These are phyloP conservation scores for Camelina neglecta DNA, from an alignment of 345 rosid species.

Conservation along the genomic window DNA sequence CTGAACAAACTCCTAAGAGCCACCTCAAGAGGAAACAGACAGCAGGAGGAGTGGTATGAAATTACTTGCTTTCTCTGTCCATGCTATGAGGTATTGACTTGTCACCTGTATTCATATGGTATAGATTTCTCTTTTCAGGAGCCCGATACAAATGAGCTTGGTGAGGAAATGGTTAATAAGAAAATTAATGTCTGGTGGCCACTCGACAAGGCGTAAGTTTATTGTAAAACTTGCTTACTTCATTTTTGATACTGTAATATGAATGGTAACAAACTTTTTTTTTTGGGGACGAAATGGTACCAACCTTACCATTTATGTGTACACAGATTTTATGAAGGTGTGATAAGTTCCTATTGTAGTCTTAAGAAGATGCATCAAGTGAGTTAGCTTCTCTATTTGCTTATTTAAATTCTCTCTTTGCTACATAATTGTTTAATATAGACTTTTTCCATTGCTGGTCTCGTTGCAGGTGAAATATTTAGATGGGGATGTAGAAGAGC, in stretches of 20 bases:
- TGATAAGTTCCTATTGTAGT: conserved; percentile 51
- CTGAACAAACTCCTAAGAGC: conserved; percentile 47
- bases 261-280: background rate
- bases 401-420: conserved; percentile 1
- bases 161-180: conserved; percentile 55
- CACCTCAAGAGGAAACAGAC: conserved; percentile 50
- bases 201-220: conserved; percentile 57
- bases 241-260: background rate
- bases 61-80: conserved; percentile 18
- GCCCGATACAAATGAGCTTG: conserved; percentile 37
- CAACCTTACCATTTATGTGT: conserved; percentile 20
- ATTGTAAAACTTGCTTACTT: conserved; percentile 1
- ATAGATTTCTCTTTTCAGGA: conserved; percentile 46
- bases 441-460: background rate
- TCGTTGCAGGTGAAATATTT: conserved; percentile 57
- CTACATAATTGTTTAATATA: conserved; percentile 20
- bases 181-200: conserved; percentile 78
- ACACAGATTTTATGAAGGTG: conserved; percentile 75
- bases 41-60: conserved; percentile 49
- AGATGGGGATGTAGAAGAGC: conserved; percentile 69
- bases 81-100: conserved; percentile 1
- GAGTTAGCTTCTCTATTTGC: conserved; percentile 37
- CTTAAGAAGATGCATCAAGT: conserved; percentile 56
- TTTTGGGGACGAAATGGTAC: background rate
- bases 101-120: conserved; percentile 24